These are phyloP conservation scores for Daldinia sp. DNA, from an alignment of 2,329 filamentous ascomycete species.

Conservation along the genomic window DNA sequence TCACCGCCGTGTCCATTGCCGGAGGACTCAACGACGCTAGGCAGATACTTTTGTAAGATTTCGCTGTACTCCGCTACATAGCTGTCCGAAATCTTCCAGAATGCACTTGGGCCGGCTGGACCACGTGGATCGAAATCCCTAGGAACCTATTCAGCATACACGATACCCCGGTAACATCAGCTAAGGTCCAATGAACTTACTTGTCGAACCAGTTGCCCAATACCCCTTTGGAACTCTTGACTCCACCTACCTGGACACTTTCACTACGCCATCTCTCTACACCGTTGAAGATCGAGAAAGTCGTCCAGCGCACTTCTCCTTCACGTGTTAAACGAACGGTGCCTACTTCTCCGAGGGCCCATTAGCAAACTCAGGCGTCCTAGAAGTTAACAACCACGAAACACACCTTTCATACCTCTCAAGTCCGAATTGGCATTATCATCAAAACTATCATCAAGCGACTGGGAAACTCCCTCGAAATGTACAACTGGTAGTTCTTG, in stretches of 20 bases:
- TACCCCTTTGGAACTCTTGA: conserved; percentile 73
- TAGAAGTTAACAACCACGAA: conserved; percentile 9
- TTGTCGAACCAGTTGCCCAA: conserved; percentile 84
- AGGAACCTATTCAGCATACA: conserved; percentile 16
- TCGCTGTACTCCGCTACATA: conserved; percentile 48
- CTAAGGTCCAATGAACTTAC: conserved; percentile 54
- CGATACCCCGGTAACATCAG: not conserved
- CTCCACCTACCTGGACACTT: conserved; percentile 78
- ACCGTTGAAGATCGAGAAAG: conserved; percentile 71
- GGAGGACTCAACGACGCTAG: not conserved
- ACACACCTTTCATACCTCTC: conserved; percentile 63
- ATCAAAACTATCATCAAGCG: conserved; percentile 74
- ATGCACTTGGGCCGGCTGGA: conserved; percentile 79
- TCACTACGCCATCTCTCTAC: conserved; percentile 82
- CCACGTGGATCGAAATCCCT: conserved; percentile 76
- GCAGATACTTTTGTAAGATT: conserved; percentile 47
- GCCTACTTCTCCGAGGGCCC: conserved; percentile 55
- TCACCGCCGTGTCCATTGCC: not conserved
- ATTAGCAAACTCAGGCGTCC: conserved; percentile 27
- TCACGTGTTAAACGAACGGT: conserved; percentile 74
- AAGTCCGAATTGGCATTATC: conserved; percentile 76
- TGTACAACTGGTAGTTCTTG: conserved; percentile 73
- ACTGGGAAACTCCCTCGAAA: conserved; percentile 72
- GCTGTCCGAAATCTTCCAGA: conserved; percentile 78
- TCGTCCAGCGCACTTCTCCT: conserved; percentile 81